Percentiles rank a stretch among this genome's conserved stretches.
These are phyloP conservation scores for Hirsutella rhossiliensis DNA, from an alignment of 2,329 filamentous ascomycete species.

Conservation along the genomic window DNA sequence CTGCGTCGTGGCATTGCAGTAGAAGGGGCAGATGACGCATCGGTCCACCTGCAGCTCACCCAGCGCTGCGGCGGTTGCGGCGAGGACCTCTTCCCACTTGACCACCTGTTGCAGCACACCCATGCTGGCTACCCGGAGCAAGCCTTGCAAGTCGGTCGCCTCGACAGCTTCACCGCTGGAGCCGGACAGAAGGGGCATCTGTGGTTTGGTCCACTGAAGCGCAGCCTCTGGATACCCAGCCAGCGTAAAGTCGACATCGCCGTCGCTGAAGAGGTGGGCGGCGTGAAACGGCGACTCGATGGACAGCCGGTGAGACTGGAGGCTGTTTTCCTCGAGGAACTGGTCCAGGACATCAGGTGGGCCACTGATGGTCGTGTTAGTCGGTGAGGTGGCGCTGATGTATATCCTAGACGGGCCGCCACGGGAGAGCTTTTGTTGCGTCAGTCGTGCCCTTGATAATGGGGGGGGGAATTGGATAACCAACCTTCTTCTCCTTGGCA, in stretches of 20 bases:
- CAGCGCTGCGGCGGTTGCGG: background rate
- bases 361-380: constrained; percentile 12
- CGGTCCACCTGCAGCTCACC: background rate
- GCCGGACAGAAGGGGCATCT: background rate
- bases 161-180: background rate
- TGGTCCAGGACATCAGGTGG: constrained; percentile 8
- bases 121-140: background rate
- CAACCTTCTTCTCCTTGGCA: background rate
- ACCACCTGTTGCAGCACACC: background rate
- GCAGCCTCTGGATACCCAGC: background rate
- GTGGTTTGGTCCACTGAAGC: background rate
- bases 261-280: constrained; percentile 7
- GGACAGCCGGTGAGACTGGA: constrained; percentile 7
- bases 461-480: too few species aligned
- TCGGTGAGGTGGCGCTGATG: constrained; percentile 12
- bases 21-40: background rate
- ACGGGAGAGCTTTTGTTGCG: background rate
- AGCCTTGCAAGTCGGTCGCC: background rate
- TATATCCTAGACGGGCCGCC: constrained; percentile 5
- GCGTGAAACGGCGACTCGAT: constrained; percentile 14
- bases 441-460: background rate
- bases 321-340: constrained; percentile 6
- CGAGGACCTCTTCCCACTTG: background rate
- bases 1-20: constrained; percentile 1
- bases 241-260: background rate